These are phyloP conservation scores for Speleostelium caveatum DNA, from an alignment of 78 protist genomes.

Conservation along the genomic window DNA sequence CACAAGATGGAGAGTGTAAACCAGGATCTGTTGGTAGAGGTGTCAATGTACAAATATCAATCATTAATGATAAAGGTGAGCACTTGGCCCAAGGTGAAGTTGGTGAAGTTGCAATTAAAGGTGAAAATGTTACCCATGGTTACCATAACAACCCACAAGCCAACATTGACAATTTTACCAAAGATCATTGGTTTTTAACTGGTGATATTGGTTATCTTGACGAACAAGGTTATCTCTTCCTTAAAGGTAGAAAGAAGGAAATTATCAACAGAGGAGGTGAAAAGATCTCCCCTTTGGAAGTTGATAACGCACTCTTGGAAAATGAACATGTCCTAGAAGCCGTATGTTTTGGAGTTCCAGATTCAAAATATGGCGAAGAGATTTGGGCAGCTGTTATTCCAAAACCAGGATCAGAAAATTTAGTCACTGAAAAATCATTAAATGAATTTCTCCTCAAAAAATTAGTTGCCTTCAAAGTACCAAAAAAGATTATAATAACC, in stretches of 20 bases:
- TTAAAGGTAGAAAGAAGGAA: conserved; percentile 92
- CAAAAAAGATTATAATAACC: conserved; percentile 80
- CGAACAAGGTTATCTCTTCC: conserved; percentile 77
- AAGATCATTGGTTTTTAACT: conserved; percentile 89
- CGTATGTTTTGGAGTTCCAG: conserved; percentile 91
- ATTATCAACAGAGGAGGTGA: conserved; percentile 93
- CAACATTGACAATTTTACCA: conserved; percentile 74
- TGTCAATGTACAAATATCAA: conserved; percentile 68
- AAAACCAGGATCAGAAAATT: background rate
- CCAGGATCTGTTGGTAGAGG: conserved; percentile 87
- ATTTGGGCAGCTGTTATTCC: conserved; percentile 84
- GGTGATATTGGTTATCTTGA: conserved; percentile 91
- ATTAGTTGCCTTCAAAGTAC: conserved; percentile 85
- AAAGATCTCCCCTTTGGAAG: conserved; percentile 88
- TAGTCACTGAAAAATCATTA: conserved; percentile 8
- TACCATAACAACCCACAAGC: conserved; percentile 87
- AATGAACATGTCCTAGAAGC: conserved; percentile 85
- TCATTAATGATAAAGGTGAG: conserved; percentile 59
- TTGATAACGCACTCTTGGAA: conserved; percentile 86
- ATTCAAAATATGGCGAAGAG: conserved; percentile 87
- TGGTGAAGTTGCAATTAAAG: conserved; percentile 88
- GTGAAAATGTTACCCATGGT: conserved; percentile 86
- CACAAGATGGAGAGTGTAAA: conserved; percentile 59
- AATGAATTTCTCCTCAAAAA: conserved; percentile 61
- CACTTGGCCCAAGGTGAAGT: conserved; percentile 59